These are phyloP conservation scores for Hemisphaericaspora nanyangensis DNA, from an alignment of 805 yeast genomes.

Conservation along the genomic window DNA sequence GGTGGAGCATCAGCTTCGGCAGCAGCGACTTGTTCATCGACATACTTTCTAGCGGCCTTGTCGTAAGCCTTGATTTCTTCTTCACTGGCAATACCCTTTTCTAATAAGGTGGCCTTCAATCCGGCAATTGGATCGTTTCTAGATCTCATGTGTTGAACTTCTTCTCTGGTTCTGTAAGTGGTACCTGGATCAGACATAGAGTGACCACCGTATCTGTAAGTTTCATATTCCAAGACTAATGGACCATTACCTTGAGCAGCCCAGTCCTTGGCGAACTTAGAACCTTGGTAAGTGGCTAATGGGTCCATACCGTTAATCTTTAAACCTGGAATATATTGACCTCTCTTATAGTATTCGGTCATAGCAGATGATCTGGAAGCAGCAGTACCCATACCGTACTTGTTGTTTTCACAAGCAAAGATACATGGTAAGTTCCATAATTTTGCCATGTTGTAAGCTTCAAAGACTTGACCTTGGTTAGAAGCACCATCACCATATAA, in stretches of 20 bases:
- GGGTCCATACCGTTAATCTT: conserved; percentile 99
- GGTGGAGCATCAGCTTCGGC: conserved; percentile 96
- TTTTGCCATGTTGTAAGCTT: conserved; percentile 98
- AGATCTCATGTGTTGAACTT: conserved; percentile 98
- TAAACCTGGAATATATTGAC: conserved; percentile 98
- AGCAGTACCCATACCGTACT: conserved; percentile 99
- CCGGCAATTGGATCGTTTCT: conserved; percentile 98
- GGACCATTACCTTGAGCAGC: conserved; percentile 92
- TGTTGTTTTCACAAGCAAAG: conserved; percentile 97
- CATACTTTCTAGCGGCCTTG: conserved; percentile 93
- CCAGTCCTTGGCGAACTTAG: conserved; percentile 97
- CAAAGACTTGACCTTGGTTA: conserved; percentile 99
- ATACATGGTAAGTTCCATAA: conserved; percentile 94
- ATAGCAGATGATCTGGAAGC: conserved; percentile 96
- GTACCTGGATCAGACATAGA: conserved; percentile 99
- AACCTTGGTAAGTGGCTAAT: conserved; percentile 90
- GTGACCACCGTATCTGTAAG: conserved; percentile 99
- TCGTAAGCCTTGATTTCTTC: conserved; percentile 92
- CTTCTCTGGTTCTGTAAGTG: conserved; percentile 99
- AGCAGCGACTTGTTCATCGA: conserved; percentile 88
- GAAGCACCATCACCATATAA: conserved; percentile 99
- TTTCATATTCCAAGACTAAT: conserved; percentile 91
- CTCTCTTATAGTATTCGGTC: conserved; percentile 97
- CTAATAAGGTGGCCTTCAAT: conserved; percentile 80
- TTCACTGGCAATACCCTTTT: conserved; percentile 83